Conservation (phyloP, 305 asterid species). For the Caryopteris hybrid region DNA sequence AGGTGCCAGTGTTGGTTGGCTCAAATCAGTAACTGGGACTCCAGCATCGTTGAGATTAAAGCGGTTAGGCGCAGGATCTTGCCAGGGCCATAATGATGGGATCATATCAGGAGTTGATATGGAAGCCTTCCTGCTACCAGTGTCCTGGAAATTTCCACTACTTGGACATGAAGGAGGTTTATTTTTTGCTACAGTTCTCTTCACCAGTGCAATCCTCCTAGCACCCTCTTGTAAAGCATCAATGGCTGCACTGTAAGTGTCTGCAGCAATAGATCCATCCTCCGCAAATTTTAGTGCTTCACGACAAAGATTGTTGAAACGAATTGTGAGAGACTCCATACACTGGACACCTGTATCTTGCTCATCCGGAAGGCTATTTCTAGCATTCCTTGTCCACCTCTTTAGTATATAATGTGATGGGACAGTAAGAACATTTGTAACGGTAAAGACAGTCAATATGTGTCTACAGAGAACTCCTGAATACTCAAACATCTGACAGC, state of each 20-base stretch:
- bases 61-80: constrained; percentile 43
- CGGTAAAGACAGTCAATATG: constrained; percentile 77
- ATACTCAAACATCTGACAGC: constrained; percentile 88
- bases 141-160: constrained; percentile 41
- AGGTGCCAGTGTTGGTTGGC: constrained; percentile 56
- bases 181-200: constrained; percentile 40
- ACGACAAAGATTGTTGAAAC: constrained; percentile 61
- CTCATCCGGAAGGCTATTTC: constrained; percentile 36
- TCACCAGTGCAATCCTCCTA: constrained; percentile 49
- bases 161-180: constrained; percentile 41
- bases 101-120: constrained; percentile 31
- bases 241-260: constrained; percentile 57
- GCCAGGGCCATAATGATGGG: constrained; percentile 67
- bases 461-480: constrained; percentile 77
- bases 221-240: constrained; percentile 55
- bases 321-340: constrained; percentile 44
- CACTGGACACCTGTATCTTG: constrained; percentile 30
- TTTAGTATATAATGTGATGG: constrained; percentile 67
- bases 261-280: constrained; percentile 61
- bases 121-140: constrained; percentile 36
- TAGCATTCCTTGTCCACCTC: constrained; percentile 77
- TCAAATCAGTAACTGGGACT: constrained; percentile 34
- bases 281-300: constrained; percentile 68
- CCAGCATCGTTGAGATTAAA: constrained; percentile 59
- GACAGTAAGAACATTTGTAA: constrained; percentile 67